These are phyloP conservation scores for Solanum hybrid DNA, from an alignment of 305 asterid genomes.

Conservation along the genomic window DNA sequence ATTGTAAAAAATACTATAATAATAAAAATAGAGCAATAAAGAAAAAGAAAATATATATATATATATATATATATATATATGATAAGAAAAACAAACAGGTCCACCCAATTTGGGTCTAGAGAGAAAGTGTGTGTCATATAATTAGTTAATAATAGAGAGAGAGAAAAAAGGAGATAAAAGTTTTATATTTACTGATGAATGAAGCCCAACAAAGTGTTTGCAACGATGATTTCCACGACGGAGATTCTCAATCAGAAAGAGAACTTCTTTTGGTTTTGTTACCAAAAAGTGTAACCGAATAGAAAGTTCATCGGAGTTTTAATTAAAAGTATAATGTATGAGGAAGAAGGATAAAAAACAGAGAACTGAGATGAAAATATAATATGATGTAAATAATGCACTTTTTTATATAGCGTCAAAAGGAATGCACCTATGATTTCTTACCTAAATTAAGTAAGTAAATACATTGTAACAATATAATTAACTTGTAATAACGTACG, in stretches of 20 bases:
- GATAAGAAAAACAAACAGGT: neutral
- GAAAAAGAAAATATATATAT: too few relatives aligned
- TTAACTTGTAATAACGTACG: neutral
- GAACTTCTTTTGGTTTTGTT: neutral
- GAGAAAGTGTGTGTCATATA: neutral
- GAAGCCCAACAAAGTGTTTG: neutral
- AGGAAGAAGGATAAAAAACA: neutral
- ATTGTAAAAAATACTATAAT: neutral
- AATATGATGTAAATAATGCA: neutral
- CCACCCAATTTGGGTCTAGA: neutral
- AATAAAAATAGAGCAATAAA: neutral
- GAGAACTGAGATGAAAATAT: neutral
- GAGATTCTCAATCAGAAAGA: neutral
- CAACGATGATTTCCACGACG: neutral
- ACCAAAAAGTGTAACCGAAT: neutral
- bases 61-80: too few relatives aligned
- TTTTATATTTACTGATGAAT: neutral
- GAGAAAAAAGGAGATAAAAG: fast-evolving
- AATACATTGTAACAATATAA: neutral
- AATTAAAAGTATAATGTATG: neutral
- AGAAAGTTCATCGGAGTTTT: neutral
- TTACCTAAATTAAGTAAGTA: neutral
- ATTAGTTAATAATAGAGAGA: neutral
- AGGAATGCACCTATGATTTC: neutral
- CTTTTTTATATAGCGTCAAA: neutral